Evolutionary conservation across 257 asterid genomes (phyloP).

Genomic region (Solanum pinnatisectum): DNA sequence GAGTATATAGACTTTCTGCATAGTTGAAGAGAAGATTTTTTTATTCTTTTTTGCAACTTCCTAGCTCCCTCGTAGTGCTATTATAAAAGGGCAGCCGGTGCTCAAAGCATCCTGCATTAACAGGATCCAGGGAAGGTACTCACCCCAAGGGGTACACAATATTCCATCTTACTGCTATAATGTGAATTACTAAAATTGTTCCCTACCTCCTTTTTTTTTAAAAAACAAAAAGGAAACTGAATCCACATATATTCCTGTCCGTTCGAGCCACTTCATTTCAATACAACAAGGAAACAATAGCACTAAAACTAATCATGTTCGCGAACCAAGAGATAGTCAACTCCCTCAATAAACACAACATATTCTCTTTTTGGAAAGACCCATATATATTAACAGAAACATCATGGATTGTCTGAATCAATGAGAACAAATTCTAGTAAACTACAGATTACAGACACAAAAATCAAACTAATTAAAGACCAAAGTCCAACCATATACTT

Average conservation of each 20-base stretch:
- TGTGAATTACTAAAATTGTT: neutral
- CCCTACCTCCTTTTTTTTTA: neutral
- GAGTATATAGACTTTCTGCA: neutral
- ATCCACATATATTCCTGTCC: neutral
- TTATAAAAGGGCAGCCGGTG: neutral
- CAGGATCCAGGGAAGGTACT: neutral
- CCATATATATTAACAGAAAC: neutral
- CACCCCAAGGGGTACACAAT: neutral
- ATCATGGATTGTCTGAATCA: neutral
- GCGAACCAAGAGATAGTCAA: neutral
- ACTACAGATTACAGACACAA: neutral
- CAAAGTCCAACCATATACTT: neutral
- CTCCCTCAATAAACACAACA: neutral
- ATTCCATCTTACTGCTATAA: neutral
- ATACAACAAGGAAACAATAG: neutral
- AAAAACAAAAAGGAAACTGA: neutral
- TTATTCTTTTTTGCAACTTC: neutral
- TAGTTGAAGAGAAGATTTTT: neutral
- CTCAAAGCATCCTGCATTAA: neutral
- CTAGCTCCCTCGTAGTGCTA: neutral
- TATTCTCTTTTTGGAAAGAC: neutral
- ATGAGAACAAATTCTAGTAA: neutral
- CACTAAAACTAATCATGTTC: neutral
- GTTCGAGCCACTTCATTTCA: neutral
- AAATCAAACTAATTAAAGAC: neutral